Evolutionary conservation across 176 grass and related monocot genomes (phyloP).

Genomic region (Oryza glumipatula): DNA sequence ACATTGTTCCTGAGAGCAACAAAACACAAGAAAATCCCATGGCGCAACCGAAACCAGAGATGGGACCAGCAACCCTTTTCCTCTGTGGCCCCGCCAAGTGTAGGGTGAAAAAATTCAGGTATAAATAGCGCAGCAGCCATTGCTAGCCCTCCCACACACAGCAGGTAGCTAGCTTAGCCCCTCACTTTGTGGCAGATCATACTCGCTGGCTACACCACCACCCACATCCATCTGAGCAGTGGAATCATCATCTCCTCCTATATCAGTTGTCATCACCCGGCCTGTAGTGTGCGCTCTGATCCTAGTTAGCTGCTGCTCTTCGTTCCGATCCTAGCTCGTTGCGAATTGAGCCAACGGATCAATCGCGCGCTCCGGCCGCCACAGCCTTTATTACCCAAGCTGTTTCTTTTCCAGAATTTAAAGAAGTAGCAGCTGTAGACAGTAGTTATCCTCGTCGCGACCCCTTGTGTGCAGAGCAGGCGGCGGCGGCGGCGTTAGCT

Average conservation of each 20-base stretch:
- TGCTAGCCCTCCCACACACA: not conserved
- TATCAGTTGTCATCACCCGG: not conserved
- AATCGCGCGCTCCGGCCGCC: slow-evolving; percentile 1
- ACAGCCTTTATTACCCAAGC: slow-evolving; percentile 14
- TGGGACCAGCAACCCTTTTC: not conserved
- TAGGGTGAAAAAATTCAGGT: not conserved
- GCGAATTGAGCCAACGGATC: slow-evolving; percentile 3
- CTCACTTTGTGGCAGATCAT: not conserved
- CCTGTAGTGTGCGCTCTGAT: slow-evolving; percentile 18
- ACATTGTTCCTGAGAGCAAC: not conserved
- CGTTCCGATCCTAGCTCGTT: not conserved
- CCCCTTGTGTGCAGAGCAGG: slow-evolving; percentile 1
- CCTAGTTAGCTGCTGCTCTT: not conserved
- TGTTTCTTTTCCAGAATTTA: not conserved
- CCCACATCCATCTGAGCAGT: slow-evolving; percentile 42
- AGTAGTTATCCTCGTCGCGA: not conserved
- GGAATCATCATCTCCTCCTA: slow-evolving; percentile 28
- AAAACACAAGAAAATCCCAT: not conserved
- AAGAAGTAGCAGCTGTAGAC: not conserved
- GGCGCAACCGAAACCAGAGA: not conserved
- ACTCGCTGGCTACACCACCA: not conserved
- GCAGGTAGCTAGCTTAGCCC: not conserved
- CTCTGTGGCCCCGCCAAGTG: not conserved
- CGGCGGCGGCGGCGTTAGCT: not conserved
- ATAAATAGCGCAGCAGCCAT: slow-evolving; percentile 40